These are phyloP conservation scores for Ceratocystis destructans DNA, from an alignment of 2,329 filamentous ascomycete genomes.

Conservation along the genomic window DNA sequence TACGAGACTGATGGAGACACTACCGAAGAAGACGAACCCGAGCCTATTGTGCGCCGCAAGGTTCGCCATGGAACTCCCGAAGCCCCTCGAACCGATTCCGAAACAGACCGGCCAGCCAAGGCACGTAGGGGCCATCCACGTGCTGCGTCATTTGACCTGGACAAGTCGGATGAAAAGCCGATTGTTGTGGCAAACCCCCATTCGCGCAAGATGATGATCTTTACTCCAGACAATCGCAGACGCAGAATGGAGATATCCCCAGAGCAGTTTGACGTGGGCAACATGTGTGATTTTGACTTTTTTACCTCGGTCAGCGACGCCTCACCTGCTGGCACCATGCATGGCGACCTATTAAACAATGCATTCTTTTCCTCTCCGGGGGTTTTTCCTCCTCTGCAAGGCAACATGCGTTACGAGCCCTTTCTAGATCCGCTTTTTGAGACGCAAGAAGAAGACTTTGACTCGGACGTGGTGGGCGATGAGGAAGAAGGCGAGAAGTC, in stretches of 20 bases:
- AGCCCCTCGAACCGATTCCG: slow-evolving; percentile 38
- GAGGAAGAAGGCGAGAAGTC: slow-evolving; percentile 51
- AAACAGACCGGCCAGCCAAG: slow-evolving; percentile 23
- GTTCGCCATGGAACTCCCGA: slow-evolving; percentile 31
- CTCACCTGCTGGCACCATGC: slow-evolving; percentile 62
- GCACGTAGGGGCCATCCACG: slow-evolving; percentile 37
- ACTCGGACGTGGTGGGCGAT: slow-evolving; percentile 35
- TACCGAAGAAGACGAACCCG: slow-evolving; percentile 45
- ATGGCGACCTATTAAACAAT: slow-evolving; percentile 50
- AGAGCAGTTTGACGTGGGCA: slow-evolving; percentile 40
- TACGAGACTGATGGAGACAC: slow-evolving; percentile 50
- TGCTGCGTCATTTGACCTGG: slow-evolving; percentile 40
- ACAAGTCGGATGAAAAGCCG: slow-evolving; percentile 41
- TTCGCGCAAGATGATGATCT: slow-evolving; percentile 50
- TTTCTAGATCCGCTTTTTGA: slow-evolving; percentile 42
- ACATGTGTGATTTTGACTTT: slow-evolving; percentile 30
- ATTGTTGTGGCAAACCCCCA: slow-evolving; percentile 44
- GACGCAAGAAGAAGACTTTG: slow-evolving; percentile 38
- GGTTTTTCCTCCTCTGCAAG: slow-evolving; percentile 27
- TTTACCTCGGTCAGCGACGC: slow-evolving; percentile 15
- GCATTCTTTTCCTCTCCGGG: neutral
- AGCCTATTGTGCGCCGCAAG: slow-evolving; percentile 37
- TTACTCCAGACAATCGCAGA: slow-evolving; percentile 37
- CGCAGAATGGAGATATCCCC: slow-evolving; percentile 40
- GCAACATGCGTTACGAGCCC: slow-evolving; percentile 56